phyloP scores from a whole-genome alignment of 768 basidiomycete genomes.

The Leucocoprinus leucothites region DNA sequence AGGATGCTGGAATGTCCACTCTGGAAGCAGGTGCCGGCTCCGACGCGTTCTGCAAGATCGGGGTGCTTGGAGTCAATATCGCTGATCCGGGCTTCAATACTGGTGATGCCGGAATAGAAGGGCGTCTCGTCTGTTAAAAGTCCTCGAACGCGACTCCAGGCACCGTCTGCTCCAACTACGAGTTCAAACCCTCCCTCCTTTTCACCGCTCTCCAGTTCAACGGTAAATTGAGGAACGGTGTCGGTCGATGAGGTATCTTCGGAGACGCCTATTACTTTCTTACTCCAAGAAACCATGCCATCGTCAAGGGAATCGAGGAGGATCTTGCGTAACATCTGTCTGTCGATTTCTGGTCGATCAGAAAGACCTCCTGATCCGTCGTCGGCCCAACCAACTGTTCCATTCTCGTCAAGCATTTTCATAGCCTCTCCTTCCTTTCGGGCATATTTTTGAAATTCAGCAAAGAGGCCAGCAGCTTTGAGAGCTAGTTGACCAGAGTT shows the following conservation, averaged over 20 bases:
- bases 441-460: conserved; percentile 19
- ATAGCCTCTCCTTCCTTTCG: conserved; percentile 18
- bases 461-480: conserved; percentile 21
- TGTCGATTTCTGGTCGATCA: conserved; percentile 24
- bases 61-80: conserved; percentile 19
- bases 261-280: conserved; percentile 15
- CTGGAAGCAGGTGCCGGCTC: conserved; percentile 25
- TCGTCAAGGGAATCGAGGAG: conserved; percentile 22
- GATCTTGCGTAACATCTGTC: conserved; percentile 20
- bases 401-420: conserved; percentile 16
- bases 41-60: conserved; percentile 21
- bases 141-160: conserved; percentile 35
- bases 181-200: conserved; percentile 18
- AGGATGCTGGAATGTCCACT: conserved; percentile 21
- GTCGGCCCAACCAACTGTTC: conserved; percentile 10
- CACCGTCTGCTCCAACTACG: conserved; percentile 29
- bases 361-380: conserved; percentile 2
- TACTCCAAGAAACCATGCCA: conserved; percentile 19
- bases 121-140: conserved; percentile 27
- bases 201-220: conserved; percentile 13
- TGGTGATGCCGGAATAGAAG: conserved; percentile 27
- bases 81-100: conserved; percentile 16
- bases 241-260: neutral
- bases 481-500: conserved; percentile 23
- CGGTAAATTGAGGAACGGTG: conserved; percentile 11